Base-by-base conservation (phyloP, 306 rosid species). In the Vigna unguiculata region DNA sequence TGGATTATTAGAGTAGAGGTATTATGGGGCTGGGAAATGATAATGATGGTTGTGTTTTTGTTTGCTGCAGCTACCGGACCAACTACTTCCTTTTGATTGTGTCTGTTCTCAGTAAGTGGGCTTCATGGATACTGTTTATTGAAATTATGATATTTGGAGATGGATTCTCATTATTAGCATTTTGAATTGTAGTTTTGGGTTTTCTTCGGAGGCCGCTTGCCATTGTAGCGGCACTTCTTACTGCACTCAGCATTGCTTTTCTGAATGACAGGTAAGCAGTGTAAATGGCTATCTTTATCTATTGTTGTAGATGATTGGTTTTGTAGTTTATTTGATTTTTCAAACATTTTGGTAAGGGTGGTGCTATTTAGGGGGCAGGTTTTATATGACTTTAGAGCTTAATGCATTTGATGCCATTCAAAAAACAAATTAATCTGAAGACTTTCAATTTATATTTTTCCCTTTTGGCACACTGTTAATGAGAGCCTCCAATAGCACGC, bases 81-180 rank as follows among this genome's bases (percentile, higher is more conserved):
- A 95, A 92, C 88, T 95, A 95, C 84, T 95, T 95, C 92, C 77
- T 92, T 64, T 76, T 92, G 97, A 83, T 92, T 79, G 86, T 88
- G 57, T 76, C 86, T 78, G 77, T 95, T 81, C 99, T 95, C 60
- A 89, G 99, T 95, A 85, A 86, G 98, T 81, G 72, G 52, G 16
- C 63, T 32, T 69, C 41, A 54, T 65, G 17, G 34, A 4, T 11
- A 20, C 59, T 67, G 24, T 45, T 48, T 72, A 16, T 71, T 71
- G 22, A 43, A 21, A 21, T 52, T 41, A 21, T 68, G 36, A 51
- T 20, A 4, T 74, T 68, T 59, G 54, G 19, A 25, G 20, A 61
- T 47, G 22, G 4, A 24, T 9, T 36, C 53, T 76, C 13, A 53
- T 19, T 22, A 49, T 36, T 10, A 2, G 17, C 4, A 0, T 64